Evolutionary conservation across 306 rosid genomes (phyloP), one percentile per base, ranked within the genome.

Genomic region (Amphicarpaea edgeworthii): DNA sequence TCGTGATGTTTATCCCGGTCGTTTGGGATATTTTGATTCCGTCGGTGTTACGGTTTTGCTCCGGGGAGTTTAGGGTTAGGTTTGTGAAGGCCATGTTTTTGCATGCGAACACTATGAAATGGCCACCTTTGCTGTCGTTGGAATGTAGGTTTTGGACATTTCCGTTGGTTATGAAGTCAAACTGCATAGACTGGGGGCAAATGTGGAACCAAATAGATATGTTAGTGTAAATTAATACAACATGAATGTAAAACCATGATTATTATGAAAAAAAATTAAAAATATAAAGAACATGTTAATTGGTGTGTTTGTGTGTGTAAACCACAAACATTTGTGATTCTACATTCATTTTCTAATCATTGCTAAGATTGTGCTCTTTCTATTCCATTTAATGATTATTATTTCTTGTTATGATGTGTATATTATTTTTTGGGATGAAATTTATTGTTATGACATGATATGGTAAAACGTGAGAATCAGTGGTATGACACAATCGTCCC

Each of bases 1-100:
- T 40, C 4, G 79, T 28, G 65, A 90, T 85, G 6, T 51, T 62
- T 20, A 88, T 72, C 5, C 71, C 43, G 3, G 38, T 1, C 0
- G 96, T 86, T 16, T 0, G 16, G 1, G 83, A 86, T 0, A 90
- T 90, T 63, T 92, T 92, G 45, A 90, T 92, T 40, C 96, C 97
- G 19, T 92, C 97, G 0, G 97, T 90, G 84, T 92, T 92, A 0
- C 88, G 89, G 28, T 93, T 92, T 0, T 87, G 57, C 0, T 0
- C 30, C 0, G 96, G 96, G 3, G 93, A 85, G 0, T 78, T 41
- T 59, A 92, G 8, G 8, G 15, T 70, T 14, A 88, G 23, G 4
- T 66, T 61, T 21, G 50, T 79, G 5, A 92, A 4, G 16, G n/a
- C 82, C 55, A 93, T 61, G 65, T 86, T 75, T 21, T 46, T 51